phyloP scores from a whole-genome alignment of 768 basidiomycete genomes.

The Tricholoma terreum region DNA sequence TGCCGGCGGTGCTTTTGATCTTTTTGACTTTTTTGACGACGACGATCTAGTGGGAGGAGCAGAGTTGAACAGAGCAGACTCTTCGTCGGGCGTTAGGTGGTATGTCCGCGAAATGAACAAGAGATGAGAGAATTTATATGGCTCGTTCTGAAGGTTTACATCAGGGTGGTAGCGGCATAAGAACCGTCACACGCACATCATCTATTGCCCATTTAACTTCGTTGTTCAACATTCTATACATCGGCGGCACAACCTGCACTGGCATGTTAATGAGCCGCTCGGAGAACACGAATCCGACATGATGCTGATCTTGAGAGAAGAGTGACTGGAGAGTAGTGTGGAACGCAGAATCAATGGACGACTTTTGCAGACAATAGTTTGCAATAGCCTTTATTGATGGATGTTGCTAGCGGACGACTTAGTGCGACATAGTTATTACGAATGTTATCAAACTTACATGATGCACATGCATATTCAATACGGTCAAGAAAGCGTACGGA shows the following conservation, averaged over 20 bases:
- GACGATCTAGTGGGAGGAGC: slow-evolving; percentile 27
- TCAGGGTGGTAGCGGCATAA: not conserved
- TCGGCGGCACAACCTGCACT: slow-evolving; percentile 85
- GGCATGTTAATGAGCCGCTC: slow-evolving; percentile 96
- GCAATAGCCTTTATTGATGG: slow-evolving; percentile 65
- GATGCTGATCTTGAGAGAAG: slow-evolving; percentile 46
- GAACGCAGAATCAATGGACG: slow-evolving; percentile 45
- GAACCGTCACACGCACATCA: slow-evolving; percentile 44
- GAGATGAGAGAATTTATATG: slow-evolving; percentile 70
- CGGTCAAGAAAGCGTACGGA: slow-evolving; percentile 84
- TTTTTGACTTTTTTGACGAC: slow-evolving; percentile 39
- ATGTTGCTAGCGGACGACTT: slow-evolving; percentile 48
- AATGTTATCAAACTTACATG: slow-evolving; percentile 39
- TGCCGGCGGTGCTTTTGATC: slow-evolving; percentile 20
- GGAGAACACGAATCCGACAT: slow-evolving; percentile 82
- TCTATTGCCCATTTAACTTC: slow-evolving; percentile 75
- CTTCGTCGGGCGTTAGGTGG: slow-evolving; percentile 68
- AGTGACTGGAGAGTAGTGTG: slow-evolving; percentile 52
- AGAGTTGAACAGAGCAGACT: slow-evolving; percentile 46
- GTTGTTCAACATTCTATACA: slow-evolving; percentile 85
- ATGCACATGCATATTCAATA: slow-evolving; percentile 71
- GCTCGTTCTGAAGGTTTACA: slow-evolving; percentile 41
- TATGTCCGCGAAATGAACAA: slow-evolving; percentile 80
- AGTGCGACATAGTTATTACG: not conserved
- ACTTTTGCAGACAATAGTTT: slow-evolving; percentile 66